These are phyloP conservation scores for Aspergillus cavernicola DNA, from an alignment of 495 filamentous ascomycete genomes.

Conservation along the genomic window DNA sequence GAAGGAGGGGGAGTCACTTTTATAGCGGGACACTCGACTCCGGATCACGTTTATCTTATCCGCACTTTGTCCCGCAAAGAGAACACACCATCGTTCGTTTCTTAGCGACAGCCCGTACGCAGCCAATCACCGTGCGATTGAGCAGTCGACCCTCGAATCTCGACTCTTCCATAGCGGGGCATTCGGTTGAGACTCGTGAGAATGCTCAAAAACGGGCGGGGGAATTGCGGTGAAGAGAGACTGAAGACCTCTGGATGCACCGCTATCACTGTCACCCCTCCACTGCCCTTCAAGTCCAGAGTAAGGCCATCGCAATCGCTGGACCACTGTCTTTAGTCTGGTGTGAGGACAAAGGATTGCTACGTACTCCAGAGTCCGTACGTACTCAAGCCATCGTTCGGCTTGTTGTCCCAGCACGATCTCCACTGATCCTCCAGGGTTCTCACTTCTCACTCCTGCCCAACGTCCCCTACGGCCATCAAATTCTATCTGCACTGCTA, in stretches of 20 bases:
- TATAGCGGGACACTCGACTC: conserved; percentile 12
- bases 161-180: conserved; percentile 5
- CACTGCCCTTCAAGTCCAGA: conserved; percentile 2
- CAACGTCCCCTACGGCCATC: not conserved
- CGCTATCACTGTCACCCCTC: conserved; percentile 1
- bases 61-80: not conserved
- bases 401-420: not conserved
- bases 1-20: conserved; percentile 6
- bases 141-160: not conserved
- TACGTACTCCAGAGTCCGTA: too few relatives aligned
- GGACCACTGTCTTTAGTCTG: not conserved
- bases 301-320: conserved; percentile 2
- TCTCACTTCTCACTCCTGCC: conserved; percentile 5
- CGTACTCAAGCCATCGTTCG: not conserved
- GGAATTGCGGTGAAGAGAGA: conserved; percentile 13
- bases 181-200: not conserved
- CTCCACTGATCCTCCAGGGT: not conserved
- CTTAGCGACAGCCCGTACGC: not conserved
- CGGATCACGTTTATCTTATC: conserved; percentile 15
- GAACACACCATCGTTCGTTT: not conserved
- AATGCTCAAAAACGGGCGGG: not conserved
- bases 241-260: not conserved
- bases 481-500: not conserved
- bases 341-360: not conserved
- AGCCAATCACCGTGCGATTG: conserved; percentile 1